A percentile compares a stretch with the other conserved stretches of the same genome.
Conservation (phyloP, 2,329 filamentous ascomycete genomes). For the Clathrospora elynae region DNA sequence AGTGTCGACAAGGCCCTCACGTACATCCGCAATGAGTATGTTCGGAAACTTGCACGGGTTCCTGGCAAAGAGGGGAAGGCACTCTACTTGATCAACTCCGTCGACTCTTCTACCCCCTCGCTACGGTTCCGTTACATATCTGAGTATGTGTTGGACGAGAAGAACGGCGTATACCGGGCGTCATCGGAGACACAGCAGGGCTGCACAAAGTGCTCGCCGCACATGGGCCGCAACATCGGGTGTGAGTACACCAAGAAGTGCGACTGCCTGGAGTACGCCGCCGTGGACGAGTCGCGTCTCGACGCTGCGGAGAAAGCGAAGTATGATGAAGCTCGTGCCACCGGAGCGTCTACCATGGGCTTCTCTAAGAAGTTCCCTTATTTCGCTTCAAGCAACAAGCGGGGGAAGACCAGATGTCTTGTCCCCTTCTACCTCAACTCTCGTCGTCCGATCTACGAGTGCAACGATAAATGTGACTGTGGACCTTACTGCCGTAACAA, state of each 20-base stretch:
- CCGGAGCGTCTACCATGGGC: constrained; percentile 37
- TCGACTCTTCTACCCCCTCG: constrained; percentile 62
- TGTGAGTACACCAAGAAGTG: constrained; percentile 70
- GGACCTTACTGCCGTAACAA: constrained; percentile 70
- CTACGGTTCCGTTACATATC: constrained; percentile 72
- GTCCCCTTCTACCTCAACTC: constrained; percentile 52
- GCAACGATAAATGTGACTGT: constrained; percentile 73
- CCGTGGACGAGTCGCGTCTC: constrained; percentile 51
- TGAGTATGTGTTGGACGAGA: constrained; percentile 59
- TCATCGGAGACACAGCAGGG: constrained; percentile 69
- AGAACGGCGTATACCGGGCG: constrained; percentile 62
- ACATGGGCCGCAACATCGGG: constrained; percentile 56
- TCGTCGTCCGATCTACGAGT: constrained; percentile 72
- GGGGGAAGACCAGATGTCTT: constrained; percentile 35
- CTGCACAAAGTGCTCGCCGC: constrained; percentile 65
- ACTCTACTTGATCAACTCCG: constrained; percentile 68
- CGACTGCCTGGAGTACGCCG: constrained; percentile 69
- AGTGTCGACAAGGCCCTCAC: constrained; percentile 40
- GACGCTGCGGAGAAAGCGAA: constrained; percentile 26
- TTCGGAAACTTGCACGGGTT: constrained; percentile 34
- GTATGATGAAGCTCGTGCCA: constrained; percentile 25
- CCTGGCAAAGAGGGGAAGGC: constrained; percentile 29
- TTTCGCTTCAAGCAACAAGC: constrained; percentile 44
- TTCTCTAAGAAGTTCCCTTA: constrained; percentile 67
- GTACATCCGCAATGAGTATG: constrained; percentile 49